Conservation (phyloP, 1,139 yeast species). For the Spathaspora sp. region DNA sequence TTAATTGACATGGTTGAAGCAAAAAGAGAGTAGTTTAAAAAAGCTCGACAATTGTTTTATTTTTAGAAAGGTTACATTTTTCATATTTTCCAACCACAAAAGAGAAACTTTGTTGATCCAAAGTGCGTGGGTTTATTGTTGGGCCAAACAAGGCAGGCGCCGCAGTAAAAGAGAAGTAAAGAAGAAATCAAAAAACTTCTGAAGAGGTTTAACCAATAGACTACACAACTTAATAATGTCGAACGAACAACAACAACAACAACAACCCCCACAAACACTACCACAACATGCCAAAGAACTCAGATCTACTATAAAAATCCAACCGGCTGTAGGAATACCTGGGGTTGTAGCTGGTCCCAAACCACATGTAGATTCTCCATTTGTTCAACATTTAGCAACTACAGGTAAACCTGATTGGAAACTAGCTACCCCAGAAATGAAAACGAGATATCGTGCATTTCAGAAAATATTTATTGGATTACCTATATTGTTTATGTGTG, state of each 20-base stretch:
- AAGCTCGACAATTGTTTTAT: not conserved
- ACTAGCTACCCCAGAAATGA: slow-evolving; percentile 39
- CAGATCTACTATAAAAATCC: slow-evolving; percentile 11
- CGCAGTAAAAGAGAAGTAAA: no score
- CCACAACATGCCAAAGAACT: slow-evolving; percentile 24
- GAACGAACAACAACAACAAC: no score
- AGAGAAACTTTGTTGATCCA: no score
- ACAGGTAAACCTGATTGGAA: slow-evolving; percentile 49
- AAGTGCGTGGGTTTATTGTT: not conserved
- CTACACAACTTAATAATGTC: no score
- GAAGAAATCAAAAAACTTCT: no score
- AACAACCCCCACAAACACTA: slow-evolving; percentile 10
- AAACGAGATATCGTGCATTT: slow-evolving; percentile 39
- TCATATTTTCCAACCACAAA: not conserved
- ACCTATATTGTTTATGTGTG: slow-evolving; percentile 36
- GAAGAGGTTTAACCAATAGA: not conserved
- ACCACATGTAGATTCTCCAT: slow-evolving; percentile 26
- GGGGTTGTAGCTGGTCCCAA: slow-evolving; percentile 11
- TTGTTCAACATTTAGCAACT: slow-evolving; percentile 33
- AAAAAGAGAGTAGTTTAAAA: not conserved
- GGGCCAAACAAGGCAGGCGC: not conserved
- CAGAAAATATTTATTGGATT: slow-evolving; percentile 40
- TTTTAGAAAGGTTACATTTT: slow-evolving; percentile 1
- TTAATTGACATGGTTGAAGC: slow-evolving; percentile 13
- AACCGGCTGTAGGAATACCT: slow-evolving; percentile 6